Base-by-base conservation (phyloP, 306 rosid genomes). In the Prinsepia uniflora region DNA sequence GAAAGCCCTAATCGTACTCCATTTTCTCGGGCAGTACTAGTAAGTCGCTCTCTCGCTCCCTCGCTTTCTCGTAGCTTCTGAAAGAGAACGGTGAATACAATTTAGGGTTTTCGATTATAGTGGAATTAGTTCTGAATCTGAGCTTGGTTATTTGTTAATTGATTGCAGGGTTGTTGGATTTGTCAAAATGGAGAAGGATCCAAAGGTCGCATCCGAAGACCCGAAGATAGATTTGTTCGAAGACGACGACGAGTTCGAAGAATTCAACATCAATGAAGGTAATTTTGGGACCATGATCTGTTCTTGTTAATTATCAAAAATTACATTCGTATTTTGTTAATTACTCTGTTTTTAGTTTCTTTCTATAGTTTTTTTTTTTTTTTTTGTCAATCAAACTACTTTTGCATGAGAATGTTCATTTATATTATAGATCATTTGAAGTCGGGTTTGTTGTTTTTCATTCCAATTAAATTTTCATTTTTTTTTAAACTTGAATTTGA, bases 231-330 rank as follows among this genome's bases (percentile, higher is more conserved):
- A 78, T 78, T 47, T 81, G 70, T 81, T 81, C 54, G 85, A 82
- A 76, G 80, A 78, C 44, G 86, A 78, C 45, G 83, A 82, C 9
- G 80, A 78, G 71, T 82, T 82, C 41, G 83, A 82, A 63, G 86
- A 82, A 60, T 82, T 82, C 46, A 81, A 75, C 60, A 74, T 75
- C 48, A 55, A 67, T 40, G 78, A 78, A 78, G 83, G 81, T 78
- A 77, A 44, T 42, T 18, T 44, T 36, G 44, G 15, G 2, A 36
- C 19, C 41, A 4, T 24, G 41, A 13, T 20, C 34, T 46, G 34
- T 34, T 30, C 17, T 34, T 71, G 47, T 20, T 17, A 15, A 34
- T 49, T 6, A n/a, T 20, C 6, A 39, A 5, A n/a, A 65, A 20
- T 48, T 43, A 57, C 2, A 18, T 30, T 30, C 36, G 36, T 68